Evolutionary conservation across 495 filamentous ascomycete species (phyloP).

Genomic region (Talaromyces thailandensis): DNA sequence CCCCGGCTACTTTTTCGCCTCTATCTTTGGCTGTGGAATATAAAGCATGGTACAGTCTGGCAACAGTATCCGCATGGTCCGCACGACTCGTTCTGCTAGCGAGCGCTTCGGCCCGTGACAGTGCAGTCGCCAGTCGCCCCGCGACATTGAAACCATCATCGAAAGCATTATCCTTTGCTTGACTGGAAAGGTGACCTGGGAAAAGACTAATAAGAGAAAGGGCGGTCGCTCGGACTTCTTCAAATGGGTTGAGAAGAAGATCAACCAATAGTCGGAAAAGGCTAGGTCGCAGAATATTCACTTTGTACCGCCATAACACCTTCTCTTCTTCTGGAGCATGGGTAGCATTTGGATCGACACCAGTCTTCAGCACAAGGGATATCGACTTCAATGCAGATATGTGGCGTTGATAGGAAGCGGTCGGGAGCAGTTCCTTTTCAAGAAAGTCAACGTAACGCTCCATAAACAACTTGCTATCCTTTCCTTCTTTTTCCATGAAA

Average conservation of each 20-base stretch:
- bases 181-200: slow-evolving; percentile 19
- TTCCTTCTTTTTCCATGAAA: slow-evolving; percentile 2
- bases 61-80: slow-evolving; percentile 79
- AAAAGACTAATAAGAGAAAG: slow-evolving; percentile 47
- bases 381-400: slow-evolving; percentile 68
- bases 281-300: slow-evolving; percentile 45
- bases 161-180: neutral
- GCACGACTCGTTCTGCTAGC: slow-evolving; percentile 71
- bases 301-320: slow-evolving; percentile 39
- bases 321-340: slow-evolving; percentile 12
- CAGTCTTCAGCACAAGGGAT: slow-evolving; percentile 49
- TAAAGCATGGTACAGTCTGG: slow-evolving; percentile 45
- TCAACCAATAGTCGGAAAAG: slow-evolving; percentile 55
- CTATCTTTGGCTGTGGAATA: slow-evolving; percentile 32
- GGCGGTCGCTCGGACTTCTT: slow-evolving; percentile 72
- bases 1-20: slow-evolving; percentile 6
- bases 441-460: slow-evolving; percentile 64
- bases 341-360: slow-evolving; percentile 22
- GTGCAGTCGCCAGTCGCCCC: slow-evolving; percentile 20
- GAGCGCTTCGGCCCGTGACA: slow-evolving; percentile 30
- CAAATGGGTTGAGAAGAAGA: slow-evolving; percentile 78
- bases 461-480: slow-evolving; percentile 50
- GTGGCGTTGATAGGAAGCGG: slow-evolving; percentile 77
- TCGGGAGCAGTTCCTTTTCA: slow-evolving; percentile 59
- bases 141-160: neutral